Evolutionary conservation across 1,284 basidiomycete species (phyloP), one percentile per base, ranked within the genome.

Genomic region (Rhizoctonia solani): DNA sequence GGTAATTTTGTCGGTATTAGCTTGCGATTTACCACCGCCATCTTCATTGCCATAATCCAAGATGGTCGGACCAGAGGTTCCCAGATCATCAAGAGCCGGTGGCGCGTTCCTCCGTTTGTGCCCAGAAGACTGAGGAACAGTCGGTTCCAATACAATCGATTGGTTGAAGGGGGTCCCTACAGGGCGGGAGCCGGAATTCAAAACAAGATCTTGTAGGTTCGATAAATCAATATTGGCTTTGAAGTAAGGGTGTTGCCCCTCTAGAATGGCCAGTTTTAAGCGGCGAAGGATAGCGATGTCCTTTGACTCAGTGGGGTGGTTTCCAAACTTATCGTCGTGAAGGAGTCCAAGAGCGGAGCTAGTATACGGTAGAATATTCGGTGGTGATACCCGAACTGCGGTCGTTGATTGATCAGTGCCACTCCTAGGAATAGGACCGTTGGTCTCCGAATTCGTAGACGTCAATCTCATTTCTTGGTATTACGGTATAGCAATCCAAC

Each of bases 231-330:
- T 19, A 27, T 63, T 63, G 19, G 59, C 59, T 27, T 63, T 63
- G 49, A 63, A 63, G 39, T 63, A 63, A 13, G 59, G 59, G 37
- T 63, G 59, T 52, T 63, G 59, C 9, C 59, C 59, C 42, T 63
- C 59, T 34, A 63, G 41, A 34, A 63, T 63, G 32, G 59, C 59
- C 1, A 52, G 46, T 34, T 63, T 63, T 21, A 63, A 39, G 50
- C 59, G n/a, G 27, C 59, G 46, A 6, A 63, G 39, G 39, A 63
- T 63, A 25, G 46, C 34, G 21, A 63, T 39, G 42, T 63, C 59
- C 25, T 63, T 52, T 14, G 59, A 63, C 16, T 63, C 59, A 8
- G 59, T 52, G 16, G 34, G 23, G 11, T 49, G 59, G 47, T 25
- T 27, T 63, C 59, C 59, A 52, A 34, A 19, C 34, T 47, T 63